Percentiles rank a stretch among this genome's conserved stretches.
These are phyloP conservation scores for Xylaria digitata DNA, from an alignment of 2,329 filamentous ascomycete species.

Conservation along the genomic window DNA sequence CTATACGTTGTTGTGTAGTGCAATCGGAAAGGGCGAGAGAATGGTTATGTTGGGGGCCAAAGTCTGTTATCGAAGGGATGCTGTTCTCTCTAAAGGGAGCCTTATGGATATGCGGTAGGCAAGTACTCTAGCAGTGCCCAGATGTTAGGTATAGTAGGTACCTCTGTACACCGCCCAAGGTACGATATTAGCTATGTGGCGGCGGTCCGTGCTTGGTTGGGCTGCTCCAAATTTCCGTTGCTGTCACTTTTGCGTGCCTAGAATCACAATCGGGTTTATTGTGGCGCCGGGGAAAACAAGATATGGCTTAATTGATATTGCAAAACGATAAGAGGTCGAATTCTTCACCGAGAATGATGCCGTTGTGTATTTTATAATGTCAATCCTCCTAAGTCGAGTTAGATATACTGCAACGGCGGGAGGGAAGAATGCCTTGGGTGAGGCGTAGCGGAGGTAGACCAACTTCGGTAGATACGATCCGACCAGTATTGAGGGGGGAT, in stretches of 20 bases:
- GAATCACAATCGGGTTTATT: neutral
- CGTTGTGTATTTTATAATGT: conserved; percentile 10
- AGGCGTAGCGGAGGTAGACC: neutral
- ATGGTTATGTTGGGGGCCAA: conserved; percentile 23
- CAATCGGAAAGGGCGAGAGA: neutral
- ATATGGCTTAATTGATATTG: neutral
- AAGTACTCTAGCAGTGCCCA: too few species aligned
- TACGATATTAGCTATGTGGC: neutral
- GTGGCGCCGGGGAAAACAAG: neutral
- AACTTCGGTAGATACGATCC: neutral
- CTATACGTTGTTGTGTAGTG: conserved; percentile 12
- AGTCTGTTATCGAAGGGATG: neutral
- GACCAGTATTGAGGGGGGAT: neutral
- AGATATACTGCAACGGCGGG: neutral
- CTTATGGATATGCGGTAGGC: too few species aligned
- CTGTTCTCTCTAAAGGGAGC: neutral
- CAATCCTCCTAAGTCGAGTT: neutral
- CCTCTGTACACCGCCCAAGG: too few species aligned
- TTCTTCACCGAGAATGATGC: neutral
- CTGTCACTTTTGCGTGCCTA: too few species aligned
- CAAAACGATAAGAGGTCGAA: neutral
- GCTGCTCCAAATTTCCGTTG: conserved; percentile 10
- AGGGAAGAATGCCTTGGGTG: too few species aligned
- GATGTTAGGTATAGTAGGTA: too few species aligned
- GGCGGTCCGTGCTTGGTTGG: conserved; percentile 17